A percentile compares a stretch with the other conserved stretches of the same genome.
These are phyloP conservation scores for Botryosphaeria dothidea DNA, from an alignment of 2,329 filamentous ascomycete species.

Conservation along the genomic window DNA sequence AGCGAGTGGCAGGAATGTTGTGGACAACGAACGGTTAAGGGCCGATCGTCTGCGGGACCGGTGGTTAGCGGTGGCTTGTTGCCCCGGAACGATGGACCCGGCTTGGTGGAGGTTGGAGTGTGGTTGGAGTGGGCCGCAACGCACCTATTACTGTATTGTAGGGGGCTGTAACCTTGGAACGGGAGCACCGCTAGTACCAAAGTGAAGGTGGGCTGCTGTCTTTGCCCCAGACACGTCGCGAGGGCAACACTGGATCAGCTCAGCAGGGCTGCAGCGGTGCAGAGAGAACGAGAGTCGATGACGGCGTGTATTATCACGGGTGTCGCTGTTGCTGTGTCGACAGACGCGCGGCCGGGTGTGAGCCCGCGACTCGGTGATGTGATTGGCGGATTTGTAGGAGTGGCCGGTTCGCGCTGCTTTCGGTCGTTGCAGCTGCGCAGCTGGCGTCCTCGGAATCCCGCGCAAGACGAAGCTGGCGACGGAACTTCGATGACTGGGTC, in stretches of 20 bases:
- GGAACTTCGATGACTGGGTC: constrained; percentile 10
- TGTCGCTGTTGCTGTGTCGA: constrained; percentile 16
- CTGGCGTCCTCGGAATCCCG: constrained; percentile 10
- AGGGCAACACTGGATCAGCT: background rate
- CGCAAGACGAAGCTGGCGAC: constrained; percentile 4
- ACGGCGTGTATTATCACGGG: constrained; percentile 1
- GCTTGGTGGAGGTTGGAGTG: background rate
- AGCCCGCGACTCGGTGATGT: constrained; percentile 1
- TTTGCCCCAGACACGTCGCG: background rate
- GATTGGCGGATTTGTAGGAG: constrained; percentile 6
- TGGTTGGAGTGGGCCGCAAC: background rate
- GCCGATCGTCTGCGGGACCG: constrained; percentile 17
- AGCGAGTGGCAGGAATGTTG: constrained; percentile 15
- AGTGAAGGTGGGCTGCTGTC: constrained; percentile 11
- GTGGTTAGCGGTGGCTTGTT: constrained; percentile 10
- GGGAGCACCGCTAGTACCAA: constrained; percentile 9
- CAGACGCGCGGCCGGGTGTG: constrained; percentile 14
- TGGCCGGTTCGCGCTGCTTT: constrained; percentile 13
- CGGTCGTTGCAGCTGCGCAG: constrained; percentile 6
- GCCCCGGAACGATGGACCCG: constrained; percentile 2
- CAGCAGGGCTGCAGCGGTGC: background rate
- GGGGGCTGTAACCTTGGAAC: constrained; percentile 14
- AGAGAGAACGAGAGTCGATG: constrained; percentile 17
- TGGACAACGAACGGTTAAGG: constrained; percentile 16
- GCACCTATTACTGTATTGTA: constrained; percentile 14